These are phyloP conservation scores for Cicer arietinum DNA, from an alignment of 306 rosid genomes.

Conservation along the genomic window DNA sequence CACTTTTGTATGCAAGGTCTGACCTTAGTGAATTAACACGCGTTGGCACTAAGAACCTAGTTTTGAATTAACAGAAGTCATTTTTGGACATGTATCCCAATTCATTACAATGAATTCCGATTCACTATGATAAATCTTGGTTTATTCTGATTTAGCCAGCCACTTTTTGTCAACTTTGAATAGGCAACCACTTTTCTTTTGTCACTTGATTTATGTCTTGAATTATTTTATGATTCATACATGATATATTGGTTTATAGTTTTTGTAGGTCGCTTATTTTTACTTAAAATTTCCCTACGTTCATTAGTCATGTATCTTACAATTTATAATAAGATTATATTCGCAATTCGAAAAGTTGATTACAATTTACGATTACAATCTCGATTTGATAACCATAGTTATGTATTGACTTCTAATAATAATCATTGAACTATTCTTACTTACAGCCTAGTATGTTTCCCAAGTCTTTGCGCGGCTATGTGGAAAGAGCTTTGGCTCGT, in stretches of 20 bases:
- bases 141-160: neutral
- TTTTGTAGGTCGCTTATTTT: neutral
- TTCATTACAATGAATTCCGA: neutral
- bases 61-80: constrained; percentile 16
- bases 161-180: neutral
- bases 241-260: constrained; percentile 1
- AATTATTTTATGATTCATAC: neutral
- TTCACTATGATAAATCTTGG: neutral
- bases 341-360: neutral
- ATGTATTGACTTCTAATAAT: constrained; percentile 26
- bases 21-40: neutral
- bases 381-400: constrained; percentile 8
- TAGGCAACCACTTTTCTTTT: neutral
- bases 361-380: neutral
- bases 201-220: neutral
- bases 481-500: constrained; percentile 94
- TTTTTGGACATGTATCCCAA: neutral
- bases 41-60: constrained; percentile 3
- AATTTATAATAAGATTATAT: neutral
- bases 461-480: constrained; percentile 88
- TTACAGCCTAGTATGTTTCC: constrained; percentile 93
- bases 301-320: neutral
- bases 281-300: neutral
- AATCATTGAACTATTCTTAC: constrained; percentile 43
- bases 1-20: constrained; percentile 5